Percentiles rank a stretch among this genome's conserved stretches.
phyloP scores from a whole-genome alignment of 192 early-diverging fungal species.

The Backusella mclennaniae region DNA sequence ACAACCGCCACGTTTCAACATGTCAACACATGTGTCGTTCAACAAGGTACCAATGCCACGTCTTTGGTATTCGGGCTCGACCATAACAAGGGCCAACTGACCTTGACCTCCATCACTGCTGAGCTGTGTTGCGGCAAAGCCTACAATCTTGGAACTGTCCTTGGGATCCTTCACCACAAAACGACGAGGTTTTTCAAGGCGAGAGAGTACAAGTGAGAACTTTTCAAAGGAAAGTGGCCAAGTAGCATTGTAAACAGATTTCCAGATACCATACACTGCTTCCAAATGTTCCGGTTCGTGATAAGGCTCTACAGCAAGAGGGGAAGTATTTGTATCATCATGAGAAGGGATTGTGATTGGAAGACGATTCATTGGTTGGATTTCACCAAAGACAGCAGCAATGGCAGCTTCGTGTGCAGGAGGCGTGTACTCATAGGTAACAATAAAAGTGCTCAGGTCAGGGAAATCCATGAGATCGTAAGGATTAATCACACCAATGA shows the following conservation, averaged over 20 bases:
- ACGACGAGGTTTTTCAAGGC: constrained; percentile 8
- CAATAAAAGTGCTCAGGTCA: constrained; percentile 30
- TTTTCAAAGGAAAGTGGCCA: constrained; percentile 23
- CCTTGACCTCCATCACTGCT: constrained; percentile 5
- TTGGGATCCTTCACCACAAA: constrained; percentile 18
- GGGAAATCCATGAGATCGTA: constrained; percentile 38
- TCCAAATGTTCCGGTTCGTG: constrained; percentile 13
- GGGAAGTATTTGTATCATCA: background rate
- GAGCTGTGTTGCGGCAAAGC: constrained; percentile 29
- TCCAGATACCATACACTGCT: constrained; percentile 20
- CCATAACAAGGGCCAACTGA: constrained; percentile 34
- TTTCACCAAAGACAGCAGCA: constrained; percentile 32
- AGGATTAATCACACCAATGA: constrained; percentile 38
- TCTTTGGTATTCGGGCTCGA: constrained; percentile 19
- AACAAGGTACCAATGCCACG: constrained; percentile 29
- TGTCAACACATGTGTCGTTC: constrained; percentile 21
- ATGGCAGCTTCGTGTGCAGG: constrained; percentile 37
- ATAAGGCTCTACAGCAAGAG: background rate
- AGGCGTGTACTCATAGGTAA: constrained; percentile 39
- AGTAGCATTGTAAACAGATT: background rate
- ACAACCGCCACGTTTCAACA: constrained; percentile 4
- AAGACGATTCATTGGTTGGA: constrained; percentile 12
- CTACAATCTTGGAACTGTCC: constrained; percentile 20
- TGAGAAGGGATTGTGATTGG: constrained; percentile 25
- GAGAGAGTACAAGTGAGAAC: constrained; percentile 17